Conservation (phyloP, 371 early-diverging fungal species). For the Apophysomyces trapeziformis region DNA sequence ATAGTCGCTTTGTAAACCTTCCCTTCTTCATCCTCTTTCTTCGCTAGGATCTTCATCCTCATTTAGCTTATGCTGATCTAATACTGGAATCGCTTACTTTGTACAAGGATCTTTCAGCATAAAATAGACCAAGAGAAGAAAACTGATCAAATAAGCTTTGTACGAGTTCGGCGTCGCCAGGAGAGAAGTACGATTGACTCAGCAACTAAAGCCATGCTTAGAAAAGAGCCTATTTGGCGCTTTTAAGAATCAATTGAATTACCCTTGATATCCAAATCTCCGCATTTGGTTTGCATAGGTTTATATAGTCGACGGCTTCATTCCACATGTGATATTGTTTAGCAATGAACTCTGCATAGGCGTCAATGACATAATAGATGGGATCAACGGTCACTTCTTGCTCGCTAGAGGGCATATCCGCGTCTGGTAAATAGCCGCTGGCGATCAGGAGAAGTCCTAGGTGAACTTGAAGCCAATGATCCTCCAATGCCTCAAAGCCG, state of each 20-base stretch:
- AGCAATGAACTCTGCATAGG: conserved; percentile 29
- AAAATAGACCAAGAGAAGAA: neutral
- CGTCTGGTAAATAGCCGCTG: conserved; percentile 13
- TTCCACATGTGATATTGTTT: conserved; percentile 30
- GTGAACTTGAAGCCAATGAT: conserved; percentile 25
- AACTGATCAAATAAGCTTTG: conserved; percentile 7
- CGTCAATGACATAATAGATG: conserved; percentile 29
- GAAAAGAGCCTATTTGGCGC: no score
- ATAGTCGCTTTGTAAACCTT: conserved; percentile 22
- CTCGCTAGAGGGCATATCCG: neutral
- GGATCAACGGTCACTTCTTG: conserved; percentile 28
- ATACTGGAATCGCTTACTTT: conserved; percentile 6
- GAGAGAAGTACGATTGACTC: neutral
- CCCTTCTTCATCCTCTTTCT: conserved; percentile 22
- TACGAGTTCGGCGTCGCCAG: neutral
- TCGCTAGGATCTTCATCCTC: conserved; percentile 14
- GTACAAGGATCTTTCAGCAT: conserved; percentile 4
- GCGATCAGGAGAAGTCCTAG: conserved; percentile 25
- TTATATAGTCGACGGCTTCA: conserved; percentile 36
- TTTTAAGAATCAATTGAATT: neutral
- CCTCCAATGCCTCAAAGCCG: conserved; percentile 14
- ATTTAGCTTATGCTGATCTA: neutral
- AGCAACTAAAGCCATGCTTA: neutral
- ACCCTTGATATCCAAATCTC: conserved; percentile 34
- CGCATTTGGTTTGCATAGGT: conserved; percentile 27